phyloP scores from a whole-genome alignment of 2,329 filamentous ascomycete species.

The Paraconiothyrium brasiliense region DNA sequence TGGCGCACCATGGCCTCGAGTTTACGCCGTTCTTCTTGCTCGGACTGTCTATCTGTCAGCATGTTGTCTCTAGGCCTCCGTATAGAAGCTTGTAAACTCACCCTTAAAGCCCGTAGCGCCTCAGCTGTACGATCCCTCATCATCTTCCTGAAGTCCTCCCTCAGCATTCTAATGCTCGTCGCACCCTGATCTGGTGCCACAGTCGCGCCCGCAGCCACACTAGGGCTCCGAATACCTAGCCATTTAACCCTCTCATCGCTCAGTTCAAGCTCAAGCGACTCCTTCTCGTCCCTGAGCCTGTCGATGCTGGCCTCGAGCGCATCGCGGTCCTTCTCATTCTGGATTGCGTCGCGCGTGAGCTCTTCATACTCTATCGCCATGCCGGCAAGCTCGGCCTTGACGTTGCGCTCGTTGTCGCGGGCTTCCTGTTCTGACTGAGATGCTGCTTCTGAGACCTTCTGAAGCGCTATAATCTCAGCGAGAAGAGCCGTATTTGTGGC shows the following conservation, averaged over 20 bases:
- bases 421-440: conserved; percentile 47
- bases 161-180: conserved; percentile 74
- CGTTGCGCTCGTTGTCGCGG: conserved; percentile 52
- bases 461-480: conserved; percentile 56
- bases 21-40: conserved; percentile 75
- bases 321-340: conserved; percentile 76
- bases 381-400: conserved; percentile 72
- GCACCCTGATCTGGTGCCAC: conserved; percentile 56
- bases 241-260: conserved; percentile 73
- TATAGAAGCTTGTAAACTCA: conserved; percentile 52
- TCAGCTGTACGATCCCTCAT: conserved; percentile 77
- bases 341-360: conserved; percentile 74
- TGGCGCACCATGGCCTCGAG: conserved; percentile 71
- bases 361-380: conserved; percentile 76
- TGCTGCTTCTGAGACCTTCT: conserved; percentile 48
- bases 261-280: conserved; percentile 70
- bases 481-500: conserved; percentile 54
- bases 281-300: conserved; percentile 69
- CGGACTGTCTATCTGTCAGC: conserved; percentile 59
- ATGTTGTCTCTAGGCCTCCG: too few relatives aligned
- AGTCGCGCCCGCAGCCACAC: conserved; percentile 45
- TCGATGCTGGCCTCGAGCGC: conserved; percentile 71
- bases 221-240: conserved; percentile 69
- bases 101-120: conserved; percentile 70
- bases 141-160: conserved; percentile 83